phyloP scores from a whole-genome alignment of 441 rosid genomes.

The Euphorbia schlechtendalii region DNA sequence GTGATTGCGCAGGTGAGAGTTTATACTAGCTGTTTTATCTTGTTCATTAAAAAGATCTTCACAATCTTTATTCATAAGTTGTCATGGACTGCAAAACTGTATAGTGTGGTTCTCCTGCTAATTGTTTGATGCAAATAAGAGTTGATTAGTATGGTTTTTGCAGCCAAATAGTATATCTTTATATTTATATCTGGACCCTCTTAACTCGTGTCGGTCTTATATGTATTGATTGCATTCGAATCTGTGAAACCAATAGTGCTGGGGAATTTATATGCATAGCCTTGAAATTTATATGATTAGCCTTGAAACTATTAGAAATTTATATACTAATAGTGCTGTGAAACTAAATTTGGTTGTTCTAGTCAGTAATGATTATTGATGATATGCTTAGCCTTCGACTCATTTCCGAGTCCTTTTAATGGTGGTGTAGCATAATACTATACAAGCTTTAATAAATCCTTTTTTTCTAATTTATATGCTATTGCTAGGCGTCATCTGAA shows the following conservation, averaged over 20 bases:
- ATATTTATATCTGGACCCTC: background rate
- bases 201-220: background rate
- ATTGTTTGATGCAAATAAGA: background rate
- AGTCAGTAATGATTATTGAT: background rate
- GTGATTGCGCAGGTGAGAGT: slow-evolving; percentile 64
- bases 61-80: background rate
- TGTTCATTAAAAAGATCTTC: background rate
- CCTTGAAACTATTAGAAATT: too few relatives aligned
- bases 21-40: background rate
- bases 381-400: background rate
- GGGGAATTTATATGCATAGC: too few relatives aligned
- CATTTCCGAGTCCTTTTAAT: background rate
- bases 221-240: background rate
- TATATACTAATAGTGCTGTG: too few relatives aligned
- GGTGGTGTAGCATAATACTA: too few relatives aligned
- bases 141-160: background rate
- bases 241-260: too few relatives aligned
- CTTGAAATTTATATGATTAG: too few relatives aligned
- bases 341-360: too few relatives aligned
- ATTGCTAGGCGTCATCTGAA: slow-evolving; percentile 62
- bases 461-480: slow-evolving; percentile 5
- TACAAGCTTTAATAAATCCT: slow-evolving; percentile 12
- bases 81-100: slow-evolving; percentile 1
- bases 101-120: background rate
- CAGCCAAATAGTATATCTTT: background rate